Conservation (phyloP, 805 yeast species). For the Yarrowia keelungensis region DNA sequence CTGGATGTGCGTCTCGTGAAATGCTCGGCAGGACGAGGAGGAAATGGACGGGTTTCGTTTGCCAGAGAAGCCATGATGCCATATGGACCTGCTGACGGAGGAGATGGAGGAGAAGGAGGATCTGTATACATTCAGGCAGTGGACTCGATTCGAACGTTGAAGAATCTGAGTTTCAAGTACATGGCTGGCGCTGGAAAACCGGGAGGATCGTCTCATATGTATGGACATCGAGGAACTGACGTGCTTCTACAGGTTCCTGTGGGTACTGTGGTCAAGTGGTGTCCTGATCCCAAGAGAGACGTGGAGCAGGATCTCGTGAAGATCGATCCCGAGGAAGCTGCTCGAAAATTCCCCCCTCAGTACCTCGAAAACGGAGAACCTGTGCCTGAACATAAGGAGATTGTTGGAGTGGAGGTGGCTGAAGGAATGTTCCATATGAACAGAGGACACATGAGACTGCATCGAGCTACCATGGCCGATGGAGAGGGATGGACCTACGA, state of each 20-base stretch:
- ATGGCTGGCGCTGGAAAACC: conserved; percentile 72
- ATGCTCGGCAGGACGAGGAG: conserved; percentile 82
- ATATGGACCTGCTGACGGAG: conserved; percentile 97
- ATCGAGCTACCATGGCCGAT: conserved; percentile 64
- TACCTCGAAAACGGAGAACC: conserved; percentile 41
- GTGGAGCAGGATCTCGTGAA: conserved; percentile 43
- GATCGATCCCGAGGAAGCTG: conserved; percentile 38
- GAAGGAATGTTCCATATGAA: conserved; percentile 39
- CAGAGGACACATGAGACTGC: conserved; percentile 56
- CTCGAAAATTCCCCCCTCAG: conserved; percentile 25
- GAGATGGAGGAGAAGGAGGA: conserved; percentile 97
- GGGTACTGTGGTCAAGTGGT: conserved; percentile 87
- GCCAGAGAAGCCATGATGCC: conserved; percentile 84
- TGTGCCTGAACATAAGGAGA: conserved; percentile 41
- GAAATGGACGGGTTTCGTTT: conserved; percentile 86
- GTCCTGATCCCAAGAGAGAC: conserved; percentile 67
- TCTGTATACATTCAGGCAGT: conserved; percentile 82
- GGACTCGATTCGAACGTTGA: conserved; percentile 72
- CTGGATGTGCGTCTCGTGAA: conserved; percentile 71
- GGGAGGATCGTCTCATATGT: conserved; percentile 79
- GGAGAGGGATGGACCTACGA: conserved; percentile 92
- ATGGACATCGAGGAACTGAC: conserved; percentile 86
- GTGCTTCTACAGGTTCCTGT: conserved; percentile 85
- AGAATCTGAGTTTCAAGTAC: conserved; percentile 70
- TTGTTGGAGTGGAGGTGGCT: conserved; percentile 44